Base-by-base conservation (phyloP, 805 yeast genomes). In the Candida dendrica region DNA sequence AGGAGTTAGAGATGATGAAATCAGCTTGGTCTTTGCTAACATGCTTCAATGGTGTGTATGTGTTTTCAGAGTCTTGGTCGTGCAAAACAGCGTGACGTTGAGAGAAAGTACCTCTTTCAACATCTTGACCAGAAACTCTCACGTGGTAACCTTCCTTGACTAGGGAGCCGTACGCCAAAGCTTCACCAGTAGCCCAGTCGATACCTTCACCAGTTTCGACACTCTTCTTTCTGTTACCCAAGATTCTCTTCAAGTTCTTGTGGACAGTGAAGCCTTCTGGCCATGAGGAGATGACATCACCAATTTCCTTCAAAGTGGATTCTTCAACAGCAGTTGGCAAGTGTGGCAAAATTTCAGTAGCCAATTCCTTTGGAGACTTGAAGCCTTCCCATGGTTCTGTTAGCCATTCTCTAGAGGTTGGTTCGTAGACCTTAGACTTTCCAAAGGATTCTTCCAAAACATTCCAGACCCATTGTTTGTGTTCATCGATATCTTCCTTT, bases 151-250 rank as follows among this genome's bases (percentile, higher is more conserved):
- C 98, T 70, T 93, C 99, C 59, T 81, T 64, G 42, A 82, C 83
- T 53, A 93, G 74, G 40, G 97, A 79, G 60, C 98, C 99, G 58
- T 83, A 91, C 16, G 98, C 98, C 56, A 93, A 79, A 38, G 98
- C 98, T 73, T 93, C 99, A 78, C 96, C 99, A 45, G 99, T 93
- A 38, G 98, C 84, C 98, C 98, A 93, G 68, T 93, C 99, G 51
- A 93, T 88, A 60, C 91, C 95, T 67, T 84, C 88, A 60, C 98
- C 98, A 16, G 79, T 64, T 53, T 87, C 93, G 45, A 82, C 75
- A 37, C 95, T 65, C 74, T 93, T 93, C 66, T 84, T 77, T 72
- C 98, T 86, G 58, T 79, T 75, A 60, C 75, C 79, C 66, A 93
- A 74, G 58, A 93, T 93, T 75, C 99, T 87, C 77, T 90, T 88